Base-by-base conservation (phyloP, 768 basidiomycete species). In the Leccinum subgranulosum region DNA sequence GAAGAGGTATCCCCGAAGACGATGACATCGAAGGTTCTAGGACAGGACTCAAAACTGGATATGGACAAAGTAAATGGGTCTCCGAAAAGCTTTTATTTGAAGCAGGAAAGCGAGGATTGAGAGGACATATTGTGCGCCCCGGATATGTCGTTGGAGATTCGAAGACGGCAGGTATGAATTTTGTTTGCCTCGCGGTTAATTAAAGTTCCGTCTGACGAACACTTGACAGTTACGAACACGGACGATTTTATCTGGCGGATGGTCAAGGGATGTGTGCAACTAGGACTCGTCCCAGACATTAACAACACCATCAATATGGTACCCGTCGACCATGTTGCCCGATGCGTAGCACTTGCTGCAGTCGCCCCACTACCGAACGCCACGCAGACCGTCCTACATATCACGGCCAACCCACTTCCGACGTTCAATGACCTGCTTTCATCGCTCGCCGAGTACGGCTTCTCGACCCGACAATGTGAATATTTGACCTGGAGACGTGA, bases 301-400 rank as follows among this genome's bases (percentile, higher is more conserved):
- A 94, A 97, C 78, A 99, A 99, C 74, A 89, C 92, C 1, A 82
- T 99, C 67, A 99, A 99, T 75, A 95, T 98, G 88, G 92, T 95
- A 8, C 97, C 97, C 0, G 97, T 98, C 39, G 91, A 98, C 72
- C 91, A 95, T 70, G 95, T 99, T 60, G 94, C 97, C 1, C 82
- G 84, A 6, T 88, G 92, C 67, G 85, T 86, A 5, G 75, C 89
- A 0, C 78, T 91, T 4, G 89, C 95, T 1, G 84, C 88, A 0
- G 69, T 92, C 14, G 78, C 83, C 1, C 81, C 87, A 45, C 73
- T 85, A 55, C 74, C 77, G 64, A 65, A 74, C 57, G 71, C 76
- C 31, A 49, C 75, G 10, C 73, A 86, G 56, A 77, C 80, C 25
- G 92, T 93, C 15, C 75, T 91, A 48, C 95, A 98, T 65, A 81